Evolutionary conservation across 768 basidiomycete genomes (phyloP).

Genomic region (Lentinula aciculospora): DNA sequence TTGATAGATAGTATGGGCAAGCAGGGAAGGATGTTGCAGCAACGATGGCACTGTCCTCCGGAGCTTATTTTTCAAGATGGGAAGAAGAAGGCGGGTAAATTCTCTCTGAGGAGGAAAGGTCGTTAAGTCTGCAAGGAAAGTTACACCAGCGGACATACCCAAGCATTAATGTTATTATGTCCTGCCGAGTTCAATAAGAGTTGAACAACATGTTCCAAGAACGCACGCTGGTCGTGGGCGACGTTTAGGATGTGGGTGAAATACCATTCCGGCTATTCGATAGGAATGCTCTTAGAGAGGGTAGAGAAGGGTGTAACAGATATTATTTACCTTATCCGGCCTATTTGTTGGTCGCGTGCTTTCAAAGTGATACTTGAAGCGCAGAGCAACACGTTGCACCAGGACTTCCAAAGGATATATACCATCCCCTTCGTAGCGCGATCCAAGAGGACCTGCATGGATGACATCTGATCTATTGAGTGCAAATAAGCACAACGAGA

Average conservation of each 20-base stretch:
- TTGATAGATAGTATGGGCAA: constrained; percentile 96
- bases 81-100: constrained; percentile 74
- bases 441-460: constrained; percentile 17
- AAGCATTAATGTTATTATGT: constrained; percentile 62
- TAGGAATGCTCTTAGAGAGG: no score
- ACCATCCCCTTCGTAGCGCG: constrained; percentile 39
- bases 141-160: constrained; percentile 42
- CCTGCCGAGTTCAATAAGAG: constrained; percentile 59
- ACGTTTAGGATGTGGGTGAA: constrained; percentile 89
- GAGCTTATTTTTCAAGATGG: constrained; percentile 72
- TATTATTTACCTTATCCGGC: constrained; percentile 78
- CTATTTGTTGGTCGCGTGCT: constrained; percentile 82
- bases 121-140: neutral
- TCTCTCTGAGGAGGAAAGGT: constrained; percentile 52
- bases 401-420: constrained; percentile 84
- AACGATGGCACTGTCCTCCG: constrained; percentile 67
- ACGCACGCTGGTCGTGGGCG: constrained; percentile 75
- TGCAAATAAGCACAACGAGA: constrained; percentile 3
- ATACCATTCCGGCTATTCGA: constrained; percentile 95
- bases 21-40: constrained; percentile 70
- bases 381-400: constrained; percentile 72
- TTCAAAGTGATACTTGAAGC: constrained; percentile 97
- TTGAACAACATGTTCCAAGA: constrained; percentile 76
- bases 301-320: neutral
- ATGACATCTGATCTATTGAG: constrained; percentile 47